Conservation (phyloP, 345 rosid genomes). For the Ricinus communis region DNA sequence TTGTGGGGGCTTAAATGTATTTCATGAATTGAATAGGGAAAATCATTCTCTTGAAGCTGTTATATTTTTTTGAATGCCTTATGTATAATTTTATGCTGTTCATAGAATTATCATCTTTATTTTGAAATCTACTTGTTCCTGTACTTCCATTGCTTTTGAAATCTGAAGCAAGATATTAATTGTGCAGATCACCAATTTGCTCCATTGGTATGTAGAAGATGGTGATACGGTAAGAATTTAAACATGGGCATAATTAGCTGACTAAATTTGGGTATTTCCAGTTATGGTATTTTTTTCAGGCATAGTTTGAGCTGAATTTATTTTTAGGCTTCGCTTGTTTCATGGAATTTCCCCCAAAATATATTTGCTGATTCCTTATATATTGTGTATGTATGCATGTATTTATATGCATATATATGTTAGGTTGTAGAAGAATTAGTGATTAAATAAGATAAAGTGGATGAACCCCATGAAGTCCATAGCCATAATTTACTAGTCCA, state of each 20-base stretch:
- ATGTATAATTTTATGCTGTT: not conserved
- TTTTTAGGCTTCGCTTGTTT: no score
- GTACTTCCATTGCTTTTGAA: not conserved
- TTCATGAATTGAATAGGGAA: not conserved
- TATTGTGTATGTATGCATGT: no score
- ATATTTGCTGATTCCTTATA: no score
- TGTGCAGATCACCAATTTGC: slow-evolving; percentile 80
- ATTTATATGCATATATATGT: no score
- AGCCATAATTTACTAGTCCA: no score
- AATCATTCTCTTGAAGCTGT: not conserved
- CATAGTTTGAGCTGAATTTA: no score
- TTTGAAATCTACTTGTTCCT: not conserved
- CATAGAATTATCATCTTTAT: not conserved
- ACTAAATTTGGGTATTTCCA: not conserved
- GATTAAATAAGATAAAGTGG: no score
- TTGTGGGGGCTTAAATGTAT: not conserved
- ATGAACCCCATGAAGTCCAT: no score
- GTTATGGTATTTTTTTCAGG: no score
- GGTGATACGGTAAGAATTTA: slow-evolving; percentile 76
- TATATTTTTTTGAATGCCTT: not conserved
- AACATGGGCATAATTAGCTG: slow-evolving; percentile 1
- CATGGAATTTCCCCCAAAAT: no score
- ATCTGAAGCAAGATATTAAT: slow-evolving; percentile 5
- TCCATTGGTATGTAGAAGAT: slow-evolving; percentile 77
- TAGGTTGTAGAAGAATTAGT: no score